Percentiles rank a stretch among this genome's conserved stretches.
These are phyloP conservation scores for Cytidiella melzeri DNA, from an alignment of 768 basidiomycete species.

Conservation along the genomic window DNA sequence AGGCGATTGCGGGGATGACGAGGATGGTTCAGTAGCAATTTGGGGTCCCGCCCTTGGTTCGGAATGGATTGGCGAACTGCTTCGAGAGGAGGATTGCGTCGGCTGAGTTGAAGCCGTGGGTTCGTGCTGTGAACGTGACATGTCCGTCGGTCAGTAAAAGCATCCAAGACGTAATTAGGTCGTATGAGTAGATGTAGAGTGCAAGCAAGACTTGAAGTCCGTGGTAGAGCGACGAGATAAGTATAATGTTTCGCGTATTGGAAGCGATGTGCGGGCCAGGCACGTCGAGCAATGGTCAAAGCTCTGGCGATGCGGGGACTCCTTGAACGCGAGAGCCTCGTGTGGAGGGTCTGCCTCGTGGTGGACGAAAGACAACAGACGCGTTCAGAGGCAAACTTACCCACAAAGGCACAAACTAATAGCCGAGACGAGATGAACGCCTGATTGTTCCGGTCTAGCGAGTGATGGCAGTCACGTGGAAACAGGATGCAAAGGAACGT, in stretches of 20 bases:
- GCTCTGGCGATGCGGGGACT: slow-evolving; percentile 18
- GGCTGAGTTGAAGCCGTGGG: slow-evolving; percentile 16
- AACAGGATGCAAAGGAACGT: neutral
- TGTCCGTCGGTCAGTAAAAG: slow-evolving; percentile 21
- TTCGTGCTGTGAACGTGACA: slow-evolving; percentile 26
- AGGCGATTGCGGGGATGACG: slow-evolving; percentile 20
- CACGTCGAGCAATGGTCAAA: slow-evolving; percentile 20
- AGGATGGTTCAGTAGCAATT: slow-evolving; percentile 12
- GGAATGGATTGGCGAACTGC: slow-evolving; percentile 16
- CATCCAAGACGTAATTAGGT: slow-evolving; percentile 19
- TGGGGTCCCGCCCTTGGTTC: slow-evolving; percentile 3
- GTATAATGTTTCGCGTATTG: slow-evolving; percentile 13
- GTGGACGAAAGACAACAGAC: slow-evolving; percentile 9
- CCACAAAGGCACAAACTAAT: slow-evolving; percentile 6
- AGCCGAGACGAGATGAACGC: neutral
- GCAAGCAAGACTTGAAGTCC: slow-evolving; percentile 13
- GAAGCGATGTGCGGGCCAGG: slow-evolving; percentile 15
- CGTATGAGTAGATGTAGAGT: slow-evolving; percentile 14
- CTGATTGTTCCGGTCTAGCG: neutral
- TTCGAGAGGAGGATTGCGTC: slow-evolving; percentile 22
- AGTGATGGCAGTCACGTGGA: slow-evolving; percentile 3
- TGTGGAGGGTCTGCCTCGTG: slow-evolving; percentile 25
- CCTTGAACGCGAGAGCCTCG: slow-evolving; percentile 28
- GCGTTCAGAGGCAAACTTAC: slow-evolving; percentile 10
- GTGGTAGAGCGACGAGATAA: slow-evolving; percentile 13